A percentile compares a stretch with the other conserved stretches of the same genome.
Evolutionary conservation across 2,329 filamentous ascomycete genomes (phyloP).

Genomic region (Aspergillus spinulosporus): DNA sequence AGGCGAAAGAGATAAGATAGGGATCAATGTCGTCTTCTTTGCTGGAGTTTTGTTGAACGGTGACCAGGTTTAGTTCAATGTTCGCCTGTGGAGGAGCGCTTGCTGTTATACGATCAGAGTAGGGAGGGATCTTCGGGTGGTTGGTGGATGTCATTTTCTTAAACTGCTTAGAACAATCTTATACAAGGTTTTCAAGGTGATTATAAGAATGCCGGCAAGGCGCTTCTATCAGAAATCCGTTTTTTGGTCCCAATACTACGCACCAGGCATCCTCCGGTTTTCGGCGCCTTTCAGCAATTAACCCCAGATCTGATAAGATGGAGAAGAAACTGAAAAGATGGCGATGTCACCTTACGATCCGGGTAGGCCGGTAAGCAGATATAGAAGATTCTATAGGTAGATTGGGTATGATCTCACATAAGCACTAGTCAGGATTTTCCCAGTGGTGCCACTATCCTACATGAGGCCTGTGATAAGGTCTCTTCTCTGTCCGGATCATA

Average conservation of each 20-base stretch:
- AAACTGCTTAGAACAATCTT: neutral
- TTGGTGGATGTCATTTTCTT: neutral
- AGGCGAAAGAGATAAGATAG: neutral
- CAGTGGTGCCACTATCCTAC: too few species aligned
- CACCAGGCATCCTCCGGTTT: neutral
- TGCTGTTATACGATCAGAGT: neutral
- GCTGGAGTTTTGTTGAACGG: neutral
- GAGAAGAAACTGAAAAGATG: neutral
- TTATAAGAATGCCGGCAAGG: neutral
- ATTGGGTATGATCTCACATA: too few species aligned
- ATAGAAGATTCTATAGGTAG: too few species aligned
- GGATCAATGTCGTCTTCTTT: neutral
- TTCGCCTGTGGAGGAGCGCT: neutral
- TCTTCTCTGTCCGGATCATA: too few species aligned
- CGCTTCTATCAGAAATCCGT: neutral
- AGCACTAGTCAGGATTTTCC: too few species aligned
- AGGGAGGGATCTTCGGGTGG: neutral
- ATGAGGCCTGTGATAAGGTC: too few species aligned
- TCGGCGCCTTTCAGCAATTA: neutral
- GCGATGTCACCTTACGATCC: neutral
- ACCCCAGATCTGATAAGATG: constrained; percentile 1
- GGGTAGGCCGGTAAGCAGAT: neutral
- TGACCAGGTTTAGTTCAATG: neutral
- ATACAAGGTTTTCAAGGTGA: neutral
- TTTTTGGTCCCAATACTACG: neutral